Base-by-base conservation (phyloP, 129 eudicot genomes). In the Flaveria brownii region DNA sequence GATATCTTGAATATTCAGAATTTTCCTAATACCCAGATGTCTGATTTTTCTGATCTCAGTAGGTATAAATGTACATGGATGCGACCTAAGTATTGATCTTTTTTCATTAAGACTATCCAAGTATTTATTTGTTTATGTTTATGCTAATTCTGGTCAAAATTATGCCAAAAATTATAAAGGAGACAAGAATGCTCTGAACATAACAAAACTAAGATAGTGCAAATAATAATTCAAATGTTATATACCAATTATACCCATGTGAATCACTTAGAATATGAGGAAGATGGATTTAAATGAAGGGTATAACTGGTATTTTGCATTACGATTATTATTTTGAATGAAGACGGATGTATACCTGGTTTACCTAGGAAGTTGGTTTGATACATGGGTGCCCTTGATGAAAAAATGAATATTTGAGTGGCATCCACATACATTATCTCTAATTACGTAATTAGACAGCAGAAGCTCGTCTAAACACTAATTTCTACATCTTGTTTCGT, bases 1-100 rank as follows among this genome's bases (percentile, higher is more conserved):
- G 23, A 16, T 18, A 3, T 6, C 25, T n/a, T n/a, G 6, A 54
- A 5, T 54, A 8, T 54, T 54, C 60, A 54, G 23, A n/a, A 17
- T 54, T n/a, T 16, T 25, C 60, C 25, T 54, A 18, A 6, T 54
- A 54, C 60, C 17, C 60, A 12, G 54, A 14, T 49, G 14, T 49
- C n/a, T 49, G 49, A 45, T 45, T 43, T 1, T 45, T 36, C 47
- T 43, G 59, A 52, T n/a, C n/a, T 54, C 16, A 54, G 60, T n/a
- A 54, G 60, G 60, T n/a, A 54, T 17, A 54, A 54, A 17, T n/a
- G 11, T 54, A 54, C 60, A 54, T 54, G 60, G 60, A 54, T 54
- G 60, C 60, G 12, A 54, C 60, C 60, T 54, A 54, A 18, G 60
- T 54, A 54, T 54, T 54, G 60, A 17, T 8, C 60, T 54, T 54